These are phyloP conservation scores for Amylostereum chailletii DNA, from an alignment of 1,284 basidiomycete species.

Conservation along the genomic window DNA sequence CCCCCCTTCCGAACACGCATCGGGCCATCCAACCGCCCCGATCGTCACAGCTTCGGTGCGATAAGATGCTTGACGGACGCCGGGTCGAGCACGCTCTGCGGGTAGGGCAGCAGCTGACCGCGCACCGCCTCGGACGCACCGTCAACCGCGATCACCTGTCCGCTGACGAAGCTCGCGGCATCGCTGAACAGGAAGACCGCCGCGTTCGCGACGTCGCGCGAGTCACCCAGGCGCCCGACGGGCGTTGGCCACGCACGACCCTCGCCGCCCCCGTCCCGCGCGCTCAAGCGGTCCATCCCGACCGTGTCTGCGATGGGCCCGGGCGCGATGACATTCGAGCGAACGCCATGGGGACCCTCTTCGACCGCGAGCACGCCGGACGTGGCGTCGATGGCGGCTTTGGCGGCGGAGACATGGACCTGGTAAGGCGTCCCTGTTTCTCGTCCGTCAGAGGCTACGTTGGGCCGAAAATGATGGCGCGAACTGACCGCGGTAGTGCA, in stretches of 20 bases:
- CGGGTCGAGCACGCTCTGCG: slow-evolving; percentile 57
- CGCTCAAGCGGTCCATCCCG: slow-evolving; percentile 69
- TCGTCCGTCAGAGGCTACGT: not conserved
- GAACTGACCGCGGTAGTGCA: slow-evolving; percentile 75
- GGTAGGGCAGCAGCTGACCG: slow-evolving; percentile 49
- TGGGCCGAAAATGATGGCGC: not conserved
- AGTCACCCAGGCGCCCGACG: slow-evolving; percentile 57
- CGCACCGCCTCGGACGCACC: slow-evolving; percentile 56
- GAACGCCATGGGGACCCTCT: slow-evolving; percentile 90
- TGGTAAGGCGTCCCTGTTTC: slow-evolving; percentile 75
- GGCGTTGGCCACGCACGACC: slow-evolving; percentile 28
- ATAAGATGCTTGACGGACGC: slow-evolving; percentile 29
- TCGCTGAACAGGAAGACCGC: slow-evolving; percentile 85
- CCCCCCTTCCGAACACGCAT: no score
- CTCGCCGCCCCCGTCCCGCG: slow-evolving; percentile 14
- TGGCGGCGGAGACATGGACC: slow-evolving; percentile 90
- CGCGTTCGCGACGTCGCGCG: slow-evolving; percentile 74
- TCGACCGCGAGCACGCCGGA: slow-evolving; percentile 83
- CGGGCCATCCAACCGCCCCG: not conserved
- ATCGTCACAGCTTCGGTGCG: slow-evolving; percentile 29
- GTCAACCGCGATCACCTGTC: slow-evolving; percentile 62
- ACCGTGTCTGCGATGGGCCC: slow-evolving; percentile 83
- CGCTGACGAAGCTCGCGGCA: slow-evolving; percentile 78
- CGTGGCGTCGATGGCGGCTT: slow-evolving; percentile 89
- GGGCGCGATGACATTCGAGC: slow-evolving; percentile 88